Evolutionary conservation across 1,139 yeast genomes (phyloP).

Genomic region (Candida tunisiensis): DNA sequence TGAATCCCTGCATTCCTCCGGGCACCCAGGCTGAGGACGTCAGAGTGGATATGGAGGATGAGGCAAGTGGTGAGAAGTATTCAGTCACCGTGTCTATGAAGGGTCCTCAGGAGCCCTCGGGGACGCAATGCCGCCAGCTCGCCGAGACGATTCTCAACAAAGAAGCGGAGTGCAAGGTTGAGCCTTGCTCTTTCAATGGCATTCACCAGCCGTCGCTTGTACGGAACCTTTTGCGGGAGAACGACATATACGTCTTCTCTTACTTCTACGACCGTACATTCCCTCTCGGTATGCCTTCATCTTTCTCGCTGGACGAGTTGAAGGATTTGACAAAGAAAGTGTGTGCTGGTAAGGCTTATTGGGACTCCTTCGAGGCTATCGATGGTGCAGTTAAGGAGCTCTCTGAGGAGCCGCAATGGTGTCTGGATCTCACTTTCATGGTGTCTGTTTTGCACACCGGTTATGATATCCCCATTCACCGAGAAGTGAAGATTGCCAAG

Average conservation of each 20-base stretch:
- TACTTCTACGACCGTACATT: conserved; percentile 87
- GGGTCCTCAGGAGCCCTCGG: conserved; percentile 51
- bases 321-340: conserved; percentile 68
- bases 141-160: conserved; percentile 76
- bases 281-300: conserved; percentile 87
- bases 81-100: conserved; percentile 37
- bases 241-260: conserved; percentile 79
- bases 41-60: conserved; percentile 35
- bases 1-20: conserved; percentile 83
- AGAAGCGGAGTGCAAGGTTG: conserved; percentile 51
- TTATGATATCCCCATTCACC: conserved; percentile 77
- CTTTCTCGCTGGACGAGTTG: conserved; percentile 75
- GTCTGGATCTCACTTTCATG: conserved; percentile 82
- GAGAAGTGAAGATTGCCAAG: conserved; percentile 87
- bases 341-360: conserved; percentile 63
- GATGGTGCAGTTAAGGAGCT: conserved; percentile 53
- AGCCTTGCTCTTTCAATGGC: conserved; percentile 94
- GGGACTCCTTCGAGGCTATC: conserved; percentile 43
- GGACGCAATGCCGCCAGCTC: conserved; percentile 66
- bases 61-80: no score
- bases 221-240: conserved; percentile 47
- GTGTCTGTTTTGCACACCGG: conserved; percentile 84
- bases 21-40: conserved; percentile 36
- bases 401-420: conserved; percentile 77
- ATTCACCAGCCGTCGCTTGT: conserved; percentile 87